Conservation (phyloP, 2,329 filamentous ascomycete genomes). For the Aureobasidium sp. region DNA sequence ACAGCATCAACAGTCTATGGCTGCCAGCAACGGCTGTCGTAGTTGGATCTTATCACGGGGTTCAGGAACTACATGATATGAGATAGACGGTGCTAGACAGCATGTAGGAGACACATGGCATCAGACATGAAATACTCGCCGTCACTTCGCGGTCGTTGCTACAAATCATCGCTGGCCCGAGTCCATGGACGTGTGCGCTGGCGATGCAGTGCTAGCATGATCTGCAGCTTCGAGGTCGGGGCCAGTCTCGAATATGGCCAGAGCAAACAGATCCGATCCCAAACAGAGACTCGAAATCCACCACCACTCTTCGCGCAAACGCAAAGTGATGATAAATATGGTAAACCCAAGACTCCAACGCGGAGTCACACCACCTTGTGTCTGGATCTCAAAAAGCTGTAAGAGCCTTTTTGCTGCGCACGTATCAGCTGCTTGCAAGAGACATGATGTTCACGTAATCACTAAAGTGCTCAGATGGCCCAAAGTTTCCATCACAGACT, state of each 20-base stretch:
- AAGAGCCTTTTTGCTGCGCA: not conserved
- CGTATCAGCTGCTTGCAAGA: not conserved
- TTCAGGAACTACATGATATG: not conserved
- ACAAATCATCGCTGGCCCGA: not conserved
- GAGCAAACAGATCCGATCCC: slow-evolving; percentile 2
- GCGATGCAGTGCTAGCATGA: not conserved
- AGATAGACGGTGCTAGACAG: not conserved
- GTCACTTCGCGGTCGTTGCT: not conserved
- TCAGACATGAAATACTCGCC: not conserved
- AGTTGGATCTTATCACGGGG: not conserved
- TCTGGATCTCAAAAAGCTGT: not conserved
- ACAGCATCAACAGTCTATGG: not conserved
- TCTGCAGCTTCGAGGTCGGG: not conserved
- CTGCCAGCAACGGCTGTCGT: not conserved
- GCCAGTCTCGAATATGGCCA: not conserved
- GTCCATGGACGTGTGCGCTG: not conserved
- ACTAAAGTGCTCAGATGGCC: not conserved
- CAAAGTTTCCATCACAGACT: not conserved
- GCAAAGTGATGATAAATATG: not conserved
- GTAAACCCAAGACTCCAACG: not conserved
- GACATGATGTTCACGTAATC: not conserved
- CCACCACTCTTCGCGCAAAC: not conserved
- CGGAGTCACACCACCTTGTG: not conserved
- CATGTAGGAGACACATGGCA: not conserved
- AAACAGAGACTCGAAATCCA: not conserved